phyloP scores from a whole-genome alignment of 768 basidiomycete genomes.

The Boletellus sp. region DNA sequence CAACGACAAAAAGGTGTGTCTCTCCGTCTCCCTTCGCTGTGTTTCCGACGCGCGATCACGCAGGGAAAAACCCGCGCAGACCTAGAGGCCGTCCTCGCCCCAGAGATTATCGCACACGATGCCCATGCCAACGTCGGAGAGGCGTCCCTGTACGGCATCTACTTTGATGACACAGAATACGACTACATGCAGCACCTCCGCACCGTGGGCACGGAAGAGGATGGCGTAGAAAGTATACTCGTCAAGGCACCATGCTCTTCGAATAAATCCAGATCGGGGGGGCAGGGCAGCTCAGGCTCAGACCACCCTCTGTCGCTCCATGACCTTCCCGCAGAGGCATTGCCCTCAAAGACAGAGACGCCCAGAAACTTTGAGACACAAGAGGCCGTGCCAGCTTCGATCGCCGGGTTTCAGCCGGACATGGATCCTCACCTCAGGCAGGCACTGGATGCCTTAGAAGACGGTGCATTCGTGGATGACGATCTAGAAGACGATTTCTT shows the following conservation, averaged over 20 bases:
- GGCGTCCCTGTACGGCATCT: slow-evolving; percentile 84
- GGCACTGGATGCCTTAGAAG: slow-evolving; percentile 89
- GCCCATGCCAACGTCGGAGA: slow-evolving; percentile 68
- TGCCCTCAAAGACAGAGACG: slow-evolving; percentile 72
- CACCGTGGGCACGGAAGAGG: slow-evolving; percentile 68
- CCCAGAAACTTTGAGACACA: slow-evolving; percentile 73
- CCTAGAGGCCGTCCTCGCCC: slow-evolving; percentile 57
- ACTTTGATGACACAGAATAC: slow-evolving; percentile 94
- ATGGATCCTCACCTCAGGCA: slow-evolving; percentile 96
- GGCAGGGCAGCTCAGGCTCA: slow-evolving; percentile 30
- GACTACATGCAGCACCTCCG: slow-evolving; percentile 98
- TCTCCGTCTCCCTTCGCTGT: background rate
- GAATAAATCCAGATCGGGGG: slow-evolving; percentile 27
- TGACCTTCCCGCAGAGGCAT: slow-evolving; percentile 62
- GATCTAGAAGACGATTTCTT: slow-evolving; percentile 75
- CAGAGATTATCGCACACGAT: slow-evolving; percentile 47
- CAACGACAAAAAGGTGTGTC: slow-evolving; percentile 61
- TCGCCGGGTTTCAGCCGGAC: slow-evolving; percentile 88
- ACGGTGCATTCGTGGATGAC: slow-evolving; percentile 90
- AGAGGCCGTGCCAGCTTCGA: slow-evolving; percentile 74
- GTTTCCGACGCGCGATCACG: slow-evolving; percentile 15
- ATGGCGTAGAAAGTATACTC: slow-evolving; percentile 76
- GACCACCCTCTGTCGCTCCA: slow-evolving; percentile 41
- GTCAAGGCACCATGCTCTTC: slow-evolving; percentile 66
- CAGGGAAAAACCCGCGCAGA: slow-evolving; percentile 83